Percentiles rank a stretch among this genome's conserved stretches.
Conservation (phyloP, 176 grass and related monocot species). For the Phyllostachys edulis region DNA sequence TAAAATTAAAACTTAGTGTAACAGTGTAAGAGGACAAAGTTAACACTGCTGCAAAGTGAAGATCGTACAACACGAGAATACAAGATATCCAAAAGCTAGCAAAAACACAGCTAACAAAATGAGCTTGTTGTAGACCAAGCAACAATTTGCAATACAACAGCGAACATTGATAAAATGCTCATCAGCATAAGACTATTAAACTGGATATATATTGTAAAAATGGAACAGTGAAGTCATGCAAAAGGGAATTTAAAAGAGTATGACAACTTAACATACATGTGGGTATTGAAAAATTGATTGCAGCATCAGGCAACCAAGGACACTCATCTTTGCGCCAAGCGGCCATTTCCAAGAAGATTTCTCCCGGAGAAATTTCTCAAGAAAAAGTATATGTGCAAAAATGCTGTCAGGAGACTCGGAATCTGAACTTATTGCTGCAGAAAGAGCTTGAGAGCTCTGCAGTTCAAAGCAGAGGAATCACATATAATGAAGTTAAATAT, state of each 20-base stretch:
- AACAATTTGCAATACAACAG: background rate
- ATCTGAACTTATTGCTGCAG: constrained; percentile 53
- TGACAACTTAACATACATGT: constrained; percentile 48
- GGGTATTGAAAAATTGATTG: constrained; percentile 81
- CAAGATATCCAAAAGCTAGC: background rate
- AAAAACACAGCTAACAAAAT: background rate
- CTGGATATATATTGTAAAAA: constrained; percentile 7
- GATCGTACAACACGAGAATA: background rate
- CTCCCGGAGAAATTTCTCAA: constrained; percentile 62
- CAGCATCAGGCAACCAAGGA: constrained; percentile 90
- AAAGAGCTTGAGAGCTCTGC: constrained; percentile 74
- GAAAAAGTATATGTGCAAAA: constrained; percentile 70
- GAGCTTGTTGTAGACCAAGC: background rate
- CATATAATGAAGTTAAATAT: background rate
- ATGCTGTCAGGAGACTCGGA: constrained; percentile 53
- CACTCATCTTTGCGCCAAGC: constrained; percentile 63
- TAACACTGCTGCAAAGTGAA: background rate
- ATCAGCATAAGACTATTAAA: constrained; percentile 1
- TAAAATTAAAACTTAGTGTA: constrained; percentile 2
- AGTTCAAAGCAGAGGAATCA: constrained; percentile 36
- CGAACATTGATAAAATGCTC: background rate
- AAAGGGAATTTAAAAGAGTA: background rate
- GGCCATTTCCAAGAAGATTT: constrained; percentile 79
- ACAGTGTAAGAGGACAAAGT: constrained; percentile 12
- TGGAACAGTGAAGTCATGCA: background rate